Evolutionary conservation across 2,329 filamentous ascomycete species (phyloP).

Genomic region (Neonectria punicea): DNA sequence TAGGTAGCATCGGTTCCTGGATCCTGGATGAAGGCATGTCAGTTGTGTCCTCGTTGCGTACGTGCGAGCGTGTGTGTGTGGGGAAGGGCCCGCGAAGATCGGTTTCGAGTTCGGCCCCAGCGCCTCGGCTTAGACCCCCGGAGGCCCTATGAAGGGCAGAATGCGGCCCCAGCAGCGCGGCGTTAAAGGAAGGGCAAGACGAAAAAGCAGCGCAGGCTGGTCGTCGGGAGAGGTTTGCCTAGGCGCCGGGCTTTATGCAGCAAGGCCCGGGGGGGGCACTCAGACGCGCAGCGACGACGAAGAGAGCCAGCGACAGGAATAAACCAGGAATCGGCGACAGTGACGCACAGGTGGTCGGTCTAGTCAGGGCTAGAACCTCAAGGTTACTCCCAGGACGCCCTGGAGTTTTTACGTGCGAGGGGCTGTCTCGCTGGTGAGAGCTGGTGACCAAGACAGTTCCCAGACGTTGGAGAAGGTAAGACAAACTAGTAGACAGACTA

Average conservation of each 20-base stretch:
- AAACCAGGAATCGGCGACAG: background rate
- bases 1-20: background rate
- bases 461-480: background rate
- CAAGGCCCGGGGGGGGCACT: background rate
- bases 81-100: conserved; percentile 22
- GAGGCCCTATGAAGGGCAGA: conserved; percentile 15
- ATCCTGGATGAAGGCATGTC: conserved; percentile 1
- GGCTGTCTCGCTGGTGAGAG: background rate
- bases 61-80: conserved; percentile 6
- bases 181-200: conserved; percentile 5
- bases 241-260: conserved; percentile 15
- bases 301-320: background rate
- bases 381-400: background rate
- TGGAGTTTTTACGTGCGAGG: background rate
- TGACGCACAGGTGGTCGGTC: background rate
- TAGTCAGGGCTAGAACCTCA: background rate
- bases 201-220: conserved; percentile 1
- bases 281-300: background rate
- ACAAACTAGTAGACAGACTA: background rate
- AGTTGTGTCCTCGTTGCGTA: background rate
- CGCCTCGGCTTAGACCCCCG: conserved; percentile 16
- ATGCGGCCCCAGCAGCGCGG: conserved; percentile 4
- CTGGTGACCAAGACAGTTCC: background rate
- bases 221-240: conserved; percentile 9
- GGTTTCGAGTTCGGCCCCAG: conserved; percentile 22